Evolutionary conservation across 75 land plant species (phyloP).

Genomic region (Adiantum capillusveneris): DNA sequence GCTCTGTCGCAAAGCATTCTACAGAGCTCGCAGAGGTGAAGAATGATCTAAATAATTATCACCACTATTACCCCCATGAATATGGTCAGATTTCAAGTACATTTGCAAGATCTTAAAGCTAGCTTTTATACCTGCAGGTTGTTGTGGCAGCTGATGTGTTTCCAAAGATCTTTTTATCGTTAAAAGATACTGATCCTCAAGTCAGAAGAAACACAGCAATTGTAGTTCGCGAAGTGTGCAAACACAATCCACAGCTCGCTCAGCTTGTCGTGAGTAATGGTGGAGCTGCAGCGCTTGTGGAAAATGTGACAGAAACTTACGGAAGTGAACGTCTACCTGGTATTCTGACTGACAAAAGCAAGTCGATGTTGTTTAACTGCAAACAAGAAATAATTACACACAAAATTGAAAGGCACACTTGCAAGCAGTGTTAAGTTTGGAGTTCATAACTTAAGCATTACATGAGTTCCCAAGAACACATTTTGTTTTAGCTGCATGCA

Average conservation of each 20-base stretch:
- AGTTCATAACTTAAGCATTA: too few species aligned
- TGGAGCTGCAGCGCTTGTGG: slow-evolving; percentile 22
- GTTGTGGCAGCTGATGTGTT: slow-evolving; percentile 18
- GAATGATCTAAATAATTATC: background rate
- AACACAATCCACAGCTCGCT: slow-evolving; percentile 27
- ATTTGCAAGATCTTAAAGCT: background rate
- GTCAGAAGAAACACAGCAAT: slow-evolving; percentile 17
- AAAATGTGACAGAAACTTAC: slow-evolving; percentile 22
- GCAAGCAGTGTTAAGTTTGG: too few species aligned
- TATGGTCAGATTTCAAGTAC: background rate
- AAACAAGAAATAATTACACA: too few species aligned
- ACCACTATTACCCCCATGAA: background rate
- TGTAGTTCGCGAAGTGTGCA: slow-evolving; percentile 25
- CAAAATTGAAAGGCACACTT: too few species aligned
- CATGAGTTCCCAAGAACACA: too few species aligned
- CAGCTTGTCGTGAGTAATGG: slow-evolving; percentile 15
- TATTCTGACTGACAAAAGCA: too few species aligned
- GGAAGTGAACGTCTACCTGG: slow-evolving; percentile 29
- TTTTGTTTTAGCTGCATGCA: too few species aligned
- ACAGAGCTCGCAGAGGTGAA: slow-evolving; percentile 22
- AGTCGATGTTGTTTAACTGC: too few species aligned
- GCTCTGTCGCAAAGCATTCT: slow-evolving; percentile 24
- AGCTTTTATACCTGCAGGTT: slow-evolving; percentile 5
- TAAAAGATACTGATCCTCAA: slow-evolving; percentile 23
- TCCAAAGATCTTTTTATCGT: slow-evolving; percentile 19